Evolutionary conservation across 148 eudicot genomes (phyloP).

Genomic region (Selenicereus undatus): DNA sequence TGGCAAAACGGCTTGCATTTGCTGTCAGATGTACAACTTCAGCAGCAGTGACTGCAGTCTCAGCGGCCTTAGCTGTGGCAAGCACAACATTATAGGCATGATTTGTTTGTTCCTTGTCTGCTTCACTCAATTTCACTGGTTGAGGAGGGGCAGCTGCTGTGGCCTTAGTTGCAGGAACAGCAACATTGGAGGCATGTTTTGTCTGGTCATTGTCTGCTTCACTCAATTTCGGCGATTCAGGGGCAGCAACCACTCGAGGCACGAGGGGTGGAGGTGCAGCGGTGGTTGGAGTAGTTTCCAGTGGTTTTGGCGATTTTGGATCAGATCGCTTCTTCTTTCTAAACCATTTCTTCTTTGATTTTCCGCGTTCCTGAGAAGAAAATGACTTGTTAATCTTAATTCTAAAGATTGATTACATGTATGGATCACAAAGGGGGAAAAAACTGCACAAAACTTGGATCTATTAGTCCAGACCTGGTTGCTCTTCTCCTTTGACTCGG

Average conservation of each 20-base stretch:
- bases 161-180: slow-evolving; percentile 1
- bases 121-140: slow-evolving; percentile 29
- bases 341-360: slow-evolving; percentile 51
- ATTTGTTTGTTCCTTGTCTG: slow-evolving; percentile 38
- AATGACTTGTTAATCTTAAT: background rate
- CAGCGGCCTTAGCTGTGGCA: slow-evolving; percentile 47
- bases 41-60: slow-evolving; percentile 50
- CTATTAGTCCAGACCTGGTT: slow-evolving; percentile 38
- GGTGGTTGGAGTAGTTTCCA: slow-evolving; percentile 25
- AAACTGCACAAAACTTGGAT: background rate
- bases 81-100: slow-evolving; percentile 22
- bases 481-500: slow-evolving; percentile 49
- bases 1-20: slow-evolving; percentile 30
- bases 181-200: slow-evolving; percentile 36
- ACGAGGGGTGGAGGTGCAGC: background rate
- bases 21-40: slow-evolving; percentile 44
- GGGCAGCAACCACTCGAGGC: slow-evolving; percentile 25
- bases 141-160: slow-evolving; percentile 11
- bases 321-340: slow-evolving; percentile 41
- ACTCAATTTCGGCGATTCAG: slow-evolving; percentile 25
- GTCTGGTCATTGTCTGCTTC: slow-evolving; percentile 48
- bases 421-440: background rate
- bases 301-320: slow-evolving; percentile 17
- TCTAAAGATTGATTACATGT: background rate
- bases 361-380: slow-evolving; percentile 44